Conservation (phyloP, 495 filamentous ascomycete species). For the Neurospora hispaniola region DNA sequence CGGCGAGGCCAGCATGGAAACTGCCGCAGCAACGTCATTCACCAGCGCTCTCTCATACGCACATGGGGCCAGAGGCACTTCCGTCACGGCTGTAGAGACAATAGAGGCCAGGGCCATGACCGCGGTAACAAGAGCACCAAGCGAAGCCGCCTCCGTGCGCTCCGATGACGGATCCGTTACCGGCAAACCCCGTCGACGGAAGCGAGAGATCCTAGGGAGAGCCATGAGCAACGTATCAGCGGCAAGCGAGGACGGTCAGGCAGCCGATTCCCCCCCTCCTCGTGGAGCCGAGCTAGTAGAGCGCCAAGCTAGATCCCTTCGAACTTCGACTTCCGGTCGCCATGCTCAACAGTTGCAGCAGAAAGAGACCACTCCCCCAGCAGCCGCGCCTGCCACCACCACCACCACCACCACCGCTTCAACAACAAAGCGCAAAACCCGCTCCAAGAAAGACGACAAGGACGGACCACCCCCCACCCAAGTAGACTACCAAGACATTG, state of each 20-base stretch:
- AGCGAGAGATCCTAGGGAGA: constrained; percentile 38
- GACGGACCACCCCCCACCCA: constrained; percentile 31
- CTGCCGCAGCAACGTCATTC: not conserved
- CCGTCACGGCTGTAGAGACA: constrained; percentile 3
- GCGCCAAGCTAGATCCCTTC: not conserved
- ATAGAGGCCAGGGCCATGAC: not conserved
- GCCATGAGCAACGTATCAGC: constrained; percentile 41
- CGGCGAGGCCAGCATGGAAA: not conserved
- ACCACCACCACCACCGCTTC: not conserved
- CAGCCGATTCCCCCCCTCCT: constrained; percentile 6
- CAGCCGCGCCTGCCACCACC: not conserved
- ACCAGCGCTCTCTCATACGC: not conserved
- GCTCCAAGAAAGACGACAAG: constrained; percentile 6
- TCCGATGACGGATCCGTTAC: not conserved
- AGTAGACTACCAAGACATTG: constrained; percentile 36
- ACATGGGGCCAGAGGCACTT: constrained; percentile 3
- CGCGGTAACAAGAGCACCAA: not conserved
- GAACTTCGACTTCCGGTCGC: not conserved
- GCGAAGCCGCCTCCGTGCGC: not conserved
- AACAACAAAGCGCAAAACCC: not conserved
- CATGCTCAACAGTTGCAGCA: constrained; percentile 2
- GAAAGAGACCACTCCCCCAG: not conserved
- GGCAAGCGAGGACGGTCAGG: constrained; percentile 15
- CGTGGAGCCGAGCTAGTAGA: not conserved
- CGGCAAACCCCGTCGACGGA: constrained; percentile 15